Base-by-base conservation (phyloP, 1,284 basidiomycete species). In the Anthracocystis walkeri region DNA sequence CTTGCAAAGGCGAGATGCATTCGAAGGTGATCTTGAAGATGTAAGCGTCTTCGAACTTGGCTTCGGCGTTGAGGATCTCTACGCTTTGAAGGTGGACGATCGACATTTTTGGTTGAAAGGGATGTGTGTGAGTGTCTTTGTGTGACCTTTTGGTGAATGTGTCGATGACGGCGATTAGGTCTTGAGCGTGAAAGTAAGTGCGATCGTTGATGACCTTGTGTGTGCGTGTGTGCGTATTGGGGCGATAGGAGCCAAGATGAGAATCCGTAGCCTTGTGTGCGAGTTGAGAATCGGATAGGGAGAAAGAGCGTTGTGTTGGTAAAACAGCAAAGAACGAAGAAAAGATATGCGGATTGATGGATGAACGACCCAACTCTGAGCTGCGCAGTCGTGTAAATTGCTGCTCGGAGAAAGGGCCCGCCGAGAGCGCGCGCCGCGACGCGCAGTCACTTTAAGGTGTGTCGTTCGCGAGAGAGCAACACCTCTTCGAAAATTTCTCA, bases 1-100 rank as follows among this genome's bases (percentile, higher is more conserved):
- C 95, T 81, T 92, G 90, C 56, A 99, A 88, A 11, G 92, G 91
- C 7, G 95, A 92, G 78, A 99, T 95, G 86, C 95, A 98, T 86
- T 99, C 97, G 80, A 99, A 99, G 0, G 95, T 97, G 85, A 99
- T 95, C 79, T 93, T 91, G 87, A 98, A 97, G 78, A 91, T 90
- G 87, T 98, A 99, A 41, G 92, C 89, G 82, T 98, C 95, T 62
- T 66, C 31, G 62, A 84, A 84, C 16, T 77, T 68, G 38, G 82
- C 82, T 49, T 78, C 71, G 35, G 77, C 73, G 52, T 84, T 84
- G 63, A 83, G 74, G 50, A 84, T 83, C 49, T 83, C 74, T 21
- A 84, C 77, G 70, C 75, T 75, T 41, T 84, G 81, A 3, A 84
- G 74, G 48, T 83, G 82, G 25, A 84, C 80, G 69, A 84, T 77